Percentiles rank a stretch among this genome's conserved stretches.
Evolutionary conservation across 495 filamentous ascomycete genomes (phyloP).

Genomic region (Neurospora sp.): DNA sequence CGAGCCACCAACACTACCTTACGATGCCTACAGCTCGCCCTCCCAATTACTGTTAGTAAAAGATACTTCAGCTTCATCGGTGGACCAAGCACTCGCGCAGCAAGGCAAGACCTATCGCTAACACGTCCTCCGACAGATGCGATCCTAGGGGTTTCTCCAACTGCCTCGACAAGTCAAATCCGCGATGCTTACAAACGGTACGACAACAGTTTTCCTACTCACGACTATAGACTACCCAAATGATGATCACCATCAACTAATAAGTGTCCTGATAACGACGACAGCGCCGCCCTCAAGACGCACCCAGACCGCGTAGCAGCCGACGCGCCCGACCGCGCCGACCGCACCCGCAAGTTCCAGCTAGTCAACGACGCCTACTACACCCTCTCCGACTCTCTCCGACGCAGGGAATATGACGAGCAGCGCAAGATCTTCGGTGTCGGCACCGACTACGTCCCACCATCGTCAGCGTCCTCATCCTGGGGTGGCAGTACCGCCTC

Average conservation of each 20-base stretch:
- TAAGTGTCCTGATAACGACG: not conserved
- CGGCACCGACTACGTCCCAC: conserved; percentile 14
- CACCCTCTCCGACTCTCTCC: conserved; percentile 68
- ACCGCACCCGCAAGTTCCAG: conserved; percentile 84
- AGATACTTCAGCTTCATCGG: not conserved
- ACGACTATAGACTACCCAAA: conserved; percentile 1
- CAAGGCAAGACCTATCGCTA: conserved; percentile 5
- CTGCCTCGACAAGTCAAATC: conserved; percentile 72
- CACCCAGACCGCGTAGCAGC: conserved; percentile 87
- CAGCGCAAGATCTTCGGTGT: conserved; percentile 39
- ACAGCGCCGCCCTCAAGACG: conserved; percentile 80
- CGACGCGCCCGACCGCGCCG: conserved; percentile 73
- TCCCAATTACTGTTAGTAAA: conserved; percentile 42
- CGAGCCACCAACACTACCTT: not conserved
- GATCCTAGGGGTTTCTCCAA: conserved; percentile 62
- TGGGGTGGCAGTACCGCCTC: conserved; percentile 7
- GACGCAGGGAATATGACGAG: conserved; percentile 84
- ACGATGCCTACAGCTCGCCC: conserved; percentile 33
- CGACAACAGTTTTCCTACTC: not conserved
- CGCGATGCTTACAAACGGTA: conserved; percentile 92
- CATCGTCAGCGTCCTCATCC: conserved; percentile 6
- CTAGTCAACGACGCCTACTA: conserved; percentile 97
- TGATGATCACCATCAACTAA: not conserved
- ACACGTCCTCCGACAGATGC: conserved; percentile 37
- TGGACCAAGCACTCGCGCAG: not conserved